phyloP scores from a whole-genome alignment of 257 asterid genomes.

The Nicotiana undulata region DNA sequence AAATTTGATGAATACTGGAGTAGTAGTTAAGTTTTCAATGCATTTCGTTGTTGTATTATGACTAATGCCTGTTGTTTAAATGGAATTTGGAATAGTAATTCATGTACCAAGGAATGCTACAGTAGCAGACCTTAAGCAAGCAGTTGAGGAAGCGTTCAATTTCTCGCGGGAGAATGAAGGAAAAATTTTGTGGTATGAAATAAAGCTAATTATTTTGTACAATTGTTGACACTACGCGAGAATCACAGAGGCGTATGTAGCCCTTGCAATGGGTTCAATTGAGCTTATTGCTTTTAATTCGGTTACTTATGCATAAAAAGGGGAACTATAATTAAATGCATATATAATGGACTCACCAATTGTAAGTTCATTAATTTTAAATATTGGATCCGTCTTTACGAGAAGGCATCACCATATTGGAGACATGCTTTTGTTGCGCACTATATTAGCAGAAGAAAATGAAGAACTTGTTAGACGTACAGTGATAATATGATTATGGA shows the following conservation, averaged over 20 bases:
- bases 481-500: background rate
- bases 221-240: background rate
- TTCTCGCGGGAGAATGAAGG: conserved; percentile 23
- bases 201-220: background rate
- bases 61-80: background rate
- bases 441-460: background rate
- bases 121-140: conserved; percentile 32
- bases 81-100: conserved; percentile 23
- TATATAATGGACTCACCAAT: background rate
- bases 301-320: background rate
- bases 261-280: background rate
- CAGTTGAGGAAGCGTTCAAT: conserved; percentile 42
- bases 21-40: background rate
- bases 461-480: background rate
- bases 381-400: background rate
- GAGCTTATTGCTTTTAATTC: background rate
- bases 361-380: background rate
- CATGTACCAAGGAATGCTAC: conserved; percentile 50
- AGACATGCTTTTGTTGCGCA: background rate
- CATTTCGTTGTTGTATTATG: background rate
- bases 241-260: background rate
- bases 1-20: background rate
- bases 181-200: conserved; percentile 35
- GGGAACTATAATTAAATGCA: background rate
- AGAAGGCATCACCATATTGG: background rate